Evolutionary conservation across 345 rosid genomes (phyloP), one percentile per base, ranked within the genome.

Genomic region (Leavenworthia alabamica): DNA sequence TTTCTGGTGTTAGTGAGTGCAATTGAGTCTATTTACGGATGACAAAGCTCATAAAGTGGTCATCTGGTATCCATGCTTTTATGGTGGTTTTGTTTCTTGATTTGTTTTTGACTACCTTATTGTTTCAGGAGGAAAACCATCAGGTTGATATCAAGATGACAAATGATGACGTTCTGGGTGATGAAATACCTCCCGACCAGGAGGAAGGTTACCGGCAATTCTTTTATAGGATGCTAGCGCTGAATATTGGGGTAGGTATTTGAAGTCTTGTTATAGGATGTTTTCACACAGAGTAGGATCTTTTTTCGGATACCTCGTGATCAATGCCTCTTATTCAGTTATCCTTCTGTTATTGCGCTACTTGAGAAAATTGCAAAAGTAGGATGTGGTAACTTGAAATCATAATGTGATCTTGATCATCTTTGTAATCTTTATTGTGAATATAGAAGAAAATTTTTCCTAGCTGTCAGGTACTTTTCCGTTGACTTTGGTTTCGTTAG

Each of bases 131-230:
- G 82, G 94, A 78, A 46, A 79, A 78, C 73, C 78, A 64, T 49
- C 92, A 76, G 66, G 59, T 68, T 27, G 83, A 79, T 60, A 78
- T 66, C 7, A 54, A 47, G 47, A 80, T 89, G 96, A 83, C 97
- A 48, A 93, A 89, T 84, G 95, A 93, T 80, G 97, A 93, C 75
- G 67, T 89, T 68, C 75, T 93, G 68, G 99, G 99, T 16, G 99
- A 89, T 79, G 96, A 93, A 77, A 84, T 93, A 74, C 99, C 97
- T 60, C 37, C 47, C 31, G 94, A 89, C 54, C 99, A 93, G 82
- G 76, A 62, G 71, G 78, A 80, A 67, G 71, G 70, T 20, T 48
- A 85, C 70, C 83, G 86, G 24, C 70, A 52, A 2, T 82, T 81
- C 66, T 89, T 95, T 82, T 87, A 84, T 72, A 84, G 73, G 73